Evolutionary conservation across 805 yeast species (phyloP).

Genomic region (Brettanomyces naardenensis): DNA sequence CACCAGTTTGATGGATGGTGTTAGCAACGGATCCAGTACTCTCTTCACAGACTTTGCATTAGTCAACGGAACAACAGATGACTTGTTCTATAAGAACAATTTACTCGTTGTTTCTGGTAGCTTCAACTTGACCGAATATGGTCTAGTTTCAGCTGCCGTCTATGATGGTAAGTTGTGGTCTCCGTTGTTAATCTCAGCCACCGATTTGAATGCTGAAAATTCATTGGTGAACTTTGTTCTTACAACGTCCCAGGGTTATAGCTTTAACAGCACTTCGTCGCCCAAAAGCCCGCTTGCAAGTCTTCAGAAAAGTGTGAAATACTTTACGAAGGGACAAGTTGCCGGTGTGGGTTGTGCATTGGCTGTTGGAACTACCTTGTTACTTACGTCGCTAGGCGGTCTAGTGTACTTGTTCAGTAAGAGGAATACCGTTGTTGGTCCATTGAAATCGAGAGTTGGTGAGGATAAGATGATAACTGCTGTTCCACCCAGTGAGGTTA

Average conservation of each 20-base stretch:
- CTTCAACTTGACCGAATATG: slow-evolving; percentile 41
- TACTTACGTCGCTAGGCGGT: slow-evolving; percentile 34
- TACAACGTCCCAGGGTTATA: slow-evolving; percentile 1
- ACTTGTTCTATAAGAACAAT: slow-evolving; percentile 35
- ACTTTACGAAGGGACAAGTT: slow-evolving; percentile 50
- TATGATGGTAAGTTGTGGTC: slow-evolving; percentile 62
- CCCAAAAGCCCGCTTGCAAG: slow-evolving; percentile 5
- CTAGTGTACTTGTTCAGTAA: slow-evolving; percentile 27
- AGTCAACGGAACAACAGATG: slow-evolving; percentile 20
- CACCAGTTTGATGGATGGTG: slow-evolving; percentile 33
- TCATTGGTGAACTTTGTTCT: slow-evolving; percentile 25
- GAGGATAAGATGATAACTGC: slow-evolving; percentile 54
- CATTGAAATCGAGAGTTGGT: slow-evolving; percentile 47
- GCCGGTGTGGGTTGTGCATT: slow-evolving; percentile 64
- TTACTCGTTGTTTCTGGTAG: slow-evolving; percentile 53
- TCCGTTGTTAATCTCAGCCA: slow-evolving; percentile 48
- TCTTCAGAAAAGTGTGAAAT: slow-evolving; percentile 2
- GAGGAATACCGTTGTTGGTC: slow-evolving; percentile 32
- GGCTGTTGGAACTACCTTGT: slow-evolving; percentile 43
- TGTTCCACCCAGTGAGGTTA: slow-evolving; percentile 51
- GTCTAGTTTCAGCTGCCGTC: slow-evolving; percentile 51
- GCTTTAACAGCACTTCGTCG: slow-evolving; percentile 6
- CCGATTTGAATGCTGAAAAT: slow-evolving; percentile 16
- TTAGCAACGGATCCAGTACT: slow-evolving; percentile 20
- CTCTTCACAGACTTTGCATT: slow-evolving; percentile 34